Percentiles rank a stretch among this genome's conserved stretches.
phyloP scores from a whole-genome alignment of 495 filamentous ascomycete species.

The Podospora fimiseda region DNA sequence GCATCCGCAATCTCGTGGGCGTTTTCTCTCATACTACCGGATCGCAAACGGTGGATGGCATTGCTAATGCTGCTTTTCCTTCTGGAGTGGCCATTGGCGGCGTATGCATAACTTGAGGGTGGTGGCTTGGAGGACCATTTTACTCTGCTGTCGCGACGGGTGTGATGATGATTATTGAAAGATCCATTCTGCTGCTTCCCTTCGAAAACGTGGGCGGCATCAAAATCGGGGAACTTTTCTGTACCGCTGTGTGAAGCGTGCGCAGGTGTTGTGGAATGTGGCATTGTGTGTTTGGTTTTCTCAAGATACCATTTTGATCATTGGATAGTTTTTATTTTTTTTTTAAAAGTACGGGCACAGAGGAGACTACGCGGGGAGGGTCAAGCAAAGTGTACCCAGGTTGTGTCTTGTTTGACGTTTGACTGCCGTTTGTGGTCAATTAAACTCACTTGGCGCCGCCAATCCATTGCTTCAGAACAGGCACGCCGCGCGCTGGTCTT shows the following conservation, averaged over 20 bases:
- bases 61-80: slow-evolving; percentile 81
- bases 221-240: slow-evolving; percentile 52
- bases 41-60: slow-evolving; percentile 72
- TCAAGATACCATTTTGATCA: slow-evolving; percentile 4
- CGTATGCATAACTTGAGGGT: slow-evolving; percentile 22
- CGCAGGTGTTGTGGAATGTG: slow-evolving; percentile 24
- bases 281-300: slow-evolving; percentile 20
- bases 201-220: slow-evolving; percentile 28
- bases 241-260: slow-evolving; percentile 27
- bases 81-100: slow-evolving; percentile 40
- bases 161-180: slow-evolving; percentile 42
- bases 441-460: slow-evolving; percentile 17
- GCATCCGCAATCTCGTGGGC: slow-evolving; percentile 90
- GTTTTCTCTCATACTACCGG: slow-evolving; percentile 79
- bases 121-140: slow-evolving; percentile 38
- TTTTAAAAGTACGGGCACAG: no score
- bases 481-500: slow-evolving; percentile 2
- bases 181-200: not conserved
- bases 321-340: no score
- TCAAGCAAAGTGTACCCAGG: no score
- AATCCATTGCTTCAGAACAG: slow-evolving; percentile 8
- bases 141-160: slow-evolving; percentile 44
- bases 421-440: slow-evolving; percentile 1
- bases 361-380: not conserved
- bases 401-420: not conserved